A percentile compares a stretch with the other conserved stretches of the same genome.
Evolutionary conservation across 2,329 filamentous ascomycete species (phyloP).

Genomic region (Xylaria sp.): DNA sequence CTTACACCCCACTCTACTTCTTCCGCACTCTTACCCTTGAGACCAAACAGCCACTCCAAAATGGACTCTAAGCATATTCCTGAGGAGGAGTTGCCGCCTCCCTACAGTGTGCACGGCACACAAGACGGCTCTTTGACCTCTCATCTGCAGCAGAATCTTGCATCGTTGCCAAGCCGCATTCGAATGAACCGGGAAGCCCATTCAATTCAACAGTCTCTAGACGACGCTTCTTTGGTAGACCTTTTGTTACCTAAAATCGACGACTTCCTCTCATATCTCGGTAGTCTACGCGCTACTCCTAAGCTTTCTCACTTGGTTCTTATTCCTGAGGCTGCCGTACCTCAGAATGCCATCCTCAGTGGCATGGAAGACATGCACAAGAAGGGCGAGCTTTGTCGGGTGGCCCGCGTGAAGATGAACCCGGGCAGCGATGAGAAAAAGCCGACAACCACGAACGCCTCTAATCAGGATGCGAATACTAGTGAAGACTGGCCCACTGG

Average conservation of each 20-base stretch:
- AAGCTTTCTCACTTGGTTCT: constrained; percentile 57
- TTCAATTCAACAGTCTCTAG: constrained; percentile 51
- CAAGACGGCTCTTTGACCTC: constrained; percentile 40
- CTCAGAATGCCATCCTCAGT: constrained; percentile 43
- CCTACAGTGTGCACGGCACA: constrained; percentile 31
- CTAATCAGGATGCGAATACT: neutral
- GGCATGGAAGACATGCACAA: constrained; percentile 47
- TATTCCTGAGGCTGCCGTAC: constrained; percentile 57
- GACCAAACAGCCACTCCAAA: neutral
- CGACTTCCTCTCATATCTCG: constrained; percentile 55
- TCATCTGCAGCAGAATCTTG: constrained; percentile 50
- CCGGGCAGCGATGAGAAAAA: constrained; percentile 30
- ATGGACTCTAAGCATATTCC: constrained; percentile 29
- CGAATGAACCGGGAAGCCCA: constrained; percentile 50
- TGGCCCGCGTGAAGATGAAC: constrained; percentile 39
- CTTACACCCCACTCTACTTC: no score
- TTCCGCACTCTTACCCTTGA: neutral
- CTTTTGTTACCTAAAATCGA: constrained; percentile 57
- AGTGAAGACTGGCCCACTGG: constrained; percentile 36
- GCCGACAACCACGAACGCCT: neutral
- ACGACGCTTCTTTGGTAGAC: constrained; percentile 55
- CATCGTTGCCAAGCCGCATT: constrained; percentile 54
- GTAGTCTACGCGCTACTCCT: constrained; percentile 49
- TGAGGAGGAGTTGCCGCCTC: constrained; percentile 41
- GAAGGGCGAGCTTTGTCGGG: constrained; percentile 45